Evolutionary conservation across 2,329 filamentous ascomycete species (phyloP), one percentile per base, ranked within the genome.

Genomic region (Emmonsiellopsis sp.): DNA sequence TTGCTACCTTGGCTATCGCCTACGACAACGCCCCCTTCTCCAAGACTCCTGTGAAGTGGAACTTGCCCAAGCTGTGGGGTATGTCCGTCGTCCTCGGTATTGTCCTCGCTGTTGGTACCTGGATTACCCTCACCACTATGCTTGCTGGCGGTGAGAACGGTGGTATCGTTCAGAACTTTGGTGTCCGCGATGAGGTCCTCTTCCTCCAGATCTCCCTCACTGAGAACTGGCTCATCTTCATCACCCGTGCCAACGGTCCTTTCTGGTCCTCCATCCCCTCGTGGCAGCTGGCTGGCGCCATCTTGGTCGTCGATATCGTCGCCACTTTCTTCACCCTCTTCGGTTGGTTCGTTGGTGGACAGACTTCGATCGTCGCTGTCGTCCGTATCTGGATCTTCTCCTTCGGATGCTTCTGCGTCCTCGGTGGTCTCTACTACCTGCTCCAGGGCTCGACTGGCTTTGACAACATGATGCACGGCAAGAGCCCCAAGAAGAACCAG

Each of bases 191-290:
- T 62, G 83, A 84, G 63, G 84, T 95, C 55, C 74, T 95, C 65
- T 95, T 95, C 81, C 84, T 95, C 38, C 83, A 95, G 75, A 88
- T 95, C 70, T 89, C 87, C 10, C 81, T 95, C 52, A 91, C 89
- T 56, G 88, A 95, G 79, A 95, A 94, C 77, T 95, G 90, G 89
- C 81, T 95, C 51, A 95, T 95, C 73, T 94, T 95, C 78, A 92
- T 95, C 75, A 95, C 89, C 60, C 89, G 90, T 79, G 86, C 89
- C 74, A 91, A 91, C 73, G 89, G 89, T 65, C 88, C 89, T 52
- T 92, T 94, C 80, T 94, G 89, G 89, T 90, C 87, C 2, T 91
- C 87, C 26, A 81, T 89, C 55, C 89, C 90, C 56, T 94, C 89
- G 57, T 91, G 88, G 86, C 87, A 94, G 73, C 78, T 95, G 44